Conservation (phyloP, 495 filamentous ascomycete species). For the Hypoxylon cercidicola region DNA sequence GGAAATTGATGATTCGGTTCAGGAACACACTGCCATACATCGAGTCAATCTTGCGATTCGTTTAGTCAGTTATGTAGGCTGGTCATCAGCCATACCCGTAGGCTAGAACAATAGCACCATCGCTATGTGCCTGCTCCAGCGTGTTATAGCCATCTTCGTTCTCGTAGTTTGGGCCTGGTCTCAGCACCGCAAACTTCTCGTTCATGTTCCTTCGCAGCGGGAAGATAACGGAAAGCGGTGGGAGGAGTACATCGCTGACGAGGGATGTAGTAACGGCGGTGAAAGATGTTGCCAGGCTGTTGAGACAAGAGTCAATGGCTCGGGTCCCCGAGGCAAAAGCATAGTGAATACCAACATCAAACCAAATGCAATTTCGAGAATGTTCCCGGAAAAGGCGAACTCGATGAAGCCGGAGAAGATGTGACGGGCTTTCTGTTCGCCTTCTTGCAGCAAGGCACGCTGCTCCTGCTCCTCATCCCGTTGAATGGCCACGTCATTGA, state of each 20-base stretch:
- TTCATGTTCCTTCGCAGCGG: conserved; percentile 77
- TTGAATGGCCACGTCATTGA: conserved; percentile 35
- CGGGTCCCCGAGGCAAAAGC: not conserved
- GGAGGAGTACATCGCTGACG: conserved; percentile 75
- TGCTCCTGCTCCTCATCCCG: conserved; percentile 45
- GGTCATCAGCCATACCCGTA: conserved; percentile 64
- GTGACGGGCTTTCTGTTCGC: conserved; percentile 50
- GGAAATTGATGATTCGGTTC: conserved; percentile 72
- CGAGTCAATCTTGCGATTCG: conserved; percentile 7
- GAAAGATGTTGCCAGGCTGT: conserved; percentile 75
- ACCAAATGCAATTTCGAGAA: conserved; percentile 79
- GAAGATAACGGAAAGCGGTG: conserved; percentile 73
- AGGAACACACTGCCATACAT: conserved; percentile 65
- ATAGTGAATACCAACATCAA: conserved; percentile 65
- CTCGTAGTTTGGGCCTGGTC: conserved; percentile 62
- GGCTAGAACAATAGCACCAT: conserved; percentile 77
- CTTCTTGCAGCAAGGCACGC: conserved; percentile 47
- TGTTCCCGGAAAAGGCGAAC: conserved; percentile 78
- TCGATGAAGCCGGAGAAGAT: conserved; percentile 72
- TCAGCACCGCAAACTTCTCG: conserved; percentile 77
- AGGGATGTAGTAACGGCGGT: conserved; percentile 77
- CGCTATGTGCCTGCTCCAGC: conserved; percentile 69
- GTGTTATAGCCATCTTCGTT: conserved; percentile 71
- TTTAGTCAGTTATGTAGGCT: conserved; percentile 11
- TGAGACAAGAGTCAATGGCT: conserved; percentile 14